Percentiles rank a stretch among this genome's conserved stretches.
These are phyloP conservation scores for Lactarius deliciosus DNA, from an alignment of 768 basidiomycete species.

Conservation along the genomic window DNA sequence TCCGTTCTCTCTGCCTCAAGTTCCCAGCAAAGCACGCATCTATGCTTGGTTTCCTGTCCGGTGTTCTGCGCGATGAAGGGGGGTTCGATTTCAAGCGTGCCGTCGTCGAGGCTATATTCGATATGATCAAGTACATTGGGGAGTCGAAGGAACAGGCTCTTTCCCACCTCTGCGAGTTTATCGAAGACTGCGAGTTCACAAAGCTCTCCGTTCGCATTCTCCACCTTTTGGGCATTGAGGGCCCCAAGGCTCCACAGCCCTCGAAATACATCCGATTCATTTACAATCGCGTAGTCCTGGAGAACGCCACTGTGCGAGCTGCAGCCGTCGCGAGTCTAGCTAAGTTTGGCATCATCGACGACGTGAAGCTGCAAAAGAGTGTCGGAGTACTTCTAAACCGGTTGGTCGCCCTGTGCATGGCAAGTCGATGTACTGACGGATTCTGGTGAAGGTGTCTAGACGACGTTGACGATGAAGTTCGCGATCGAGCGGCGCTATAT, in stretches of 20 bases:
- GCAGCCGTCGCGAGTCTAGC: conserved; percentile 94
- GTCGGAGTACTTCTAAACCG: conserved; percentile 84
- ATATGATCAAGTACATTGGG: conserved; percentile 98
- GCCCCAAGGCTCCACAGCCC: conserved; percentile 93
- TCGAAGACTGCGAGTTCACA: conserved; percentile 99
- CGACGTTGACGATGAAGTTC: conserved; percentile 98
- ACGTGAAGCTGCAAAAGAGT: conserved; percentile 76
- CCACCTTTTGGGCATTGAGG: conserved; percentile 92
- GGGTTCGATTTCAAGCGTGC: conserved; percentile 99
- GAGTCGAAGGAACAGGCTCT: conserved; percentile 98
- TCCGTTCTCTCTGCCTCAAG: conserved; percentile 97
- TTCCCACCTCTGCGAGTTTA: conserved; percentile 98
- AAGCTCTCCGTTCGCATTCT: conserved; percentile 97
- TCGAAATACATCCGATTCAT: conserved; percentile 99
- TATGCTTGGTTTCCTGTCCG: conserved; percentile 96
- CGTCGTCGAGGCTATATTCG: conserved; percentile 98
- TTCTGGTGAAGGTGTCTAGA: conserved; percentile 73
- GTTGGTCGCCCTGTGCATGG: conserved; percentile 41
- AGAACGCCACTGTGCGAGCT: conserved; percentile 96
- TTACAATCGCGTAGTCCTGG: conserved; percentile 97
- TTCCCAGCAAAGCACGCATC: conserved; percentile 96
- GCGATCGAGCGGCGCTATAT: conserved; percentile 96
- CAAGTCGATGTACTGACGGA: conserved; percentile 20
- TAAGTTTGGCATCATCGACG: conserved; percentile 91
- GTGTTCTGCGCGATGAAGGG: conserved; percentile 95